phyloP scores from a whole-genome alignment of 345 rosid species.

The Eucalyptus regnans region DNA sequence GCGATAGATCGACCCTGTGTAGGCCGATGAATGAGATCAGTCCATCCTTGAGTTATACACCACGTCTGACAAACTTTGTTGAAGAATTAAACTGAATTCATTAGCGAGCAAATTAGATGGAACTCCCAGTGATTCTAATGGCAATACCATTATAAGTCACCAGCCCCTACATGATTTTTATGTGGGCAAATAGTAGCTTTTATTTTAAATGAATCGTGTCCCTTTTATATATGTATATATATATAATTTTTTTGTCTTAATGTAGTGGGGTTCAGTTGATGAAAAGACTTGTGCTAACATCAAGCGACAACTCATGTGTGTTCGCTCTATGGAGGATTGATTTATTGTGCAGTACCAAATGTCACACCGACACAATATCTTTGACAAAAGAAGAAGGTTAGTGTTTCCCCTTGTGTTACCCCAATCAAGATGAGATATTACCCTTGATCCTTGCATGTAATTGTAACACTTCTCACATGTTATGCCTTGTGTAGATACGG shows the following conservation, averaged over 20 bases:
- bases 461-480: not conserved
- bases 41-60: too few relatives aligned
- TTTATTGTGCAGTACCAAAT: not conserved
- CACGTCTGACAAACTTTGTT: not conserved
- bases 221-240: not conserved
- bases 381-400: not conserved
- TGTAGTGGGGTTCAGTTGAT: not conserved
- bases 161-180: not conserved
- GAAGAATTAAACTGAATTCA: not conserved
- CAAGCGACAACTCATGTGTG: not conserved
- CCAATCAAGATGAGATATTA: not conserved
- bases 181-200: not conserved
- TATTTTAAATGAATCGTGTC: not conserved
- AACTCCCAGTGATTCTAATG: accelerated
- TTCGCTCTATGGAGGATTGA: not conserved
- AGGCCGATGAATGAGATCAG: not conserved
- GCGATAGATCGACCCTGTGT: not conserved
- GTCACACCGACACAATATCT: not conserved
- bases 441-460: not conserved
- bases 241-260: not conserved
- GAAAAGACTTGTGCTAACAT: not conserved
- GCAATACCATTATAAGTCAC: not conserved
- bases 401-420: not conserved
- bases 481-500: not conserved
- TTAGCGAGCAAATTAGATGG: not conserved